Conservation (phyloP, 2,329 filamentous ascomycete genomes). For the Cytospora piceae region DNA sequence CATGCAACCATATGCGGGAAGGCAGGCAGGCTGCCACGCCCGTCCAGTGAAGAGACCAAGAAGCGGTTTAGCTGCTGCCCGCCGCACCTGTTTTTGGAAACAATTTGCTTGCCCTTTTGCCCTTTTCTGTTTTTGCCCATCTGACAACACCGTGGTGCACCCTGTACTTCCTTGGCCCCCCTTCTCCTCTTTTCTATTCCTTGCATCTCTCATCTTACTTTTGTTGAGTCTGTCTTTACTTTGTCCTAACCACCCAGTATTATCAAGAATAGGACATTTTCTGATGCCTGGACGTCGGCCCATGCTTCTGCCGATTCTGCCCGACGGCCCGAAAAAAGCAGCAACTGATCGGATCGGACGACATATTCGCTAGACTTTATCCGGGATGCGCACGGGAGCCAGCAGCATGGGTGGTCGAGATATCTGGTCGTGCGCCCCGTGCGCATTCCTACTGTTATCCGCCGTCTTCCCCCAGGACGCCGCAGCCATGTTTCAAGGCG, state of each 20-base stretch:
- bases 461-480: slow-evolving; percentile 34
- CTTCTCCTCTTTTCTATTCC: background rate
- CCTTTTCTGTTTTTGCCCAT: slow-evolving; percentile 4
- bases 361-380: background rate
- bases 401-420: slow-evolving; percentile 28
- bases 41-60: background rate
- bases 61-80: slow-evolving; percentile 19
- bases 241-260: too few species aligned
- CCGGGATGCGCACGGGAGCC: slow-evolving; percentile 13
- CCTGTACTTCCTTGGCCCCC: background rate
- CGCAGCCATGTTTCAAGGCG: slow-evolving; percentile 34
- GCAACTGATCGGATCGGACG: slow-evolving; percentile 4
- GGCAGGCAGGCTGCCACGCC: background rate
- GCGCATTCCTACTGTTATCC: slow-evolving; percentile 33
- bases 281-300: slow-evolving; percentile 10
- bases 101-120: background rate
- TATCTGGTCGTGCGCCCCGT: slow-evolving; percentile 36
- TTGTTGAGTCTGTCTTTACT: background rate
- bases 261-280: slow-evolving; percentile 3
- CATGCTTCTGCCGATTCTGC: slow-evolving; percentile 15
- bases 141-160: slow-evolving; percentile 3
- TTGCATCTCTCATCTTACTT: background rate
- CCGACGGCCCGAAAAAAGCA: slow-evolving; percentile 13
- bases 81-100: slow-evolving; percentile 18
- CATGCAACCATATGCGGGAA: slow-evolving; percentile 3